A percentile compares a stretch with the other conserved stretches of the same genome.
phyloP scores from a whole-genome alignment of 1,284 basidiomycete species.

The Ceratobasidium theobromae region DNA sequence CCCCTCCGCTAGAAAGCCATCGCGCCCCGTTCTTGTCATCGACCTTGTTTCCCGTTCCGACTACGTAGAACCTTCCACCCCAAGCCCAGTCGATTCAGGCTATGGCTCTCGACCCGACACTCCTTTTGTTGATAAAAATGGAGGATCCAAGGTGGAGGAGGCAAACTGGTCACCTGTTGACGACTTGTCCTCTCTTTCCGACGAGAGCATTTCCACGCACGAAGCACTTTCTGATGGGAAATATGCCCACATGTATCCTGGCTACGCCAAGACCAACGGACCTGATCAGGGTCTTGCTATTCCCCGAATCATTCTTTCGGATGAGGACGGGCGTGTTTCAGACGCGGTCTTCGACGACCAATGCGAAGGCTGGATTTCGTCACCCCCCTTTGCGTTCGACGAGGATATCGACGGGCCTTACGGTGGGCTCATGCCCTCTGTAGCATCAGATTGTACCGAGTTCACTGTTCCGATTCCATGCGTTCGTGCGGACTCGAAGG shows the following conservation, averaged over 20 bases:
- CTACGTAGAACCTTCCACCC: neutral
- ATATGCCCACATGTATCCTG: neutral
- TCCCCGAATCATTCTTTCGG: constrained; percentile 16
- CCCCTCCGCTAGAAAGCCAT: neutral
- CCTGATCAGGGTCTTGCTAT: constrained; percentile 15
- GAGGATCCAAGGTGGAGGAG: neutral
- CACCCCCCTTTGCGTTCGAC: neutral
- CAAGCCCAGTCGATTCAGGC: constrained; percentile 25
- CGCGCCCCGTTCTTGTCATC: constrained; percentile 9
- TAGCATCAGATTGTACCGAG: neutral
- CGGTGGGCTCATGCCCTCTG: constrained; percentile 3
- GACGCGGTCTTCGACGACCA: neutral
- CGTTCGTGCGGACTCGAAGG: neutral
- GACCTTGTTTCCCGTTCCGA: neutral
- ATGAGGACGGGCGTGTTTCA: constrained; percentile 9
- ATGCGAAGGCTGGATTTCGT: neutral
- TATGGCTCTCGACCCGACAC: constrained; percentile 23
- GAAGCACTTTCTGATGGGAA: neutral
- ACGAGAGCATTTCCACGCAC: neutral
- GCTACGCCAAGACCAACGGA: constrained; percentile 1
- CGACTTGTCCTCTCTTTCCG: neutral
- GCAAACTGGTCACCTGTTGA: neutral
- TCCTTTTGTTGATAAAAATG: neutral
- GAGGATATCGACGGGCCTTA: constrained; percentile 10
- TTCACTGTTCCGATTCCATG: neutral